phyloP scores from a whole-genome alignment of 2,329 filamentous ascomycete genomes.

The Colletotrichum magnum region DNA sequence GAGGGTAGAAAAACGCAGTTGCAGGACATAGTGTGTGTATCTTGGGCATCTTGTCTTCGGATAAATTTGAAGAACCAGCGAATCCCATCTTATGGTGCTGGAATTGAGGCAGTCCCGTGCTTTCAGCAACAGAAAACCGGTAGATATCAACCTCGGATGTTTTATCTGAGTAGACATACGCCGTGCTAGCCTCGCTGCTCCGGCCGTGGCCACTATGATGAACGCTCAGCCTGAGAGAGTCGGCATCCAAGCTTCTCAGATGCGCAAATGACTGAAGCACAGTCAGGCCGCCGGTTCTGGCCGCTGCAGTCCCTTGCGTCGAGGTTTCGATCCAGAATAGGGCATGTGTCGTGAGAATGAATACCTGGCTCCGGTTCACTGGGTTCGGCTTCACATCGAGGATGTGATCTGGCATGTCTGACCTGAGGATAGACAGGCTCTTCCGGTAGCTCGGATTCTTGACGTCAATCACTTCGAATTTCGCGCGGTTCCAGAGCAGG shows the following conservation, averaged over 20 bases:
- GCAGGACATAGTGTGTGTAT: slow-evolving; percentile 34
- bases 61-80: not conserved
- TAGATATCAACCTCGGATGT: slow-evolving; percentile 52
- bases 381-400: slow-evolving; percentile 69
- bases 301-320: slow-evolving; percentile 26
- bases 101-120: slow-evolving; percentile 51
- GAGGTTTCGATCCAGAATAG: slow-evolving; percentile 64
- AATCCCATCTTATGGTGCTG: slow-evolving; percentile 51
- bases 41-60: slow-evolving; percentile 1
- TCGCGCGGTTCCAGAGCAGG: slow-evolving; percentile 54
- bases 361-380: slow-evolving; percentile 62
- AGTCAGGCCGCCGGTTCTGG: slow-evolving; percentile 39
- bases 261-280: slow-evolving; percentile 62
- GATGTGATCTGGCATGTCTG: slow-evolving; percentile 57
- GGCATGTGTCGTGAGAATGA: slow-evolving; percentile 70
- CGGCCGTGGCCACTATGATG: slow-evolving; percentile 43
- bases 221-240: slow-evolving; percentile 56
- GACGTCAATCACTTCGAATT: slow-evolving; percentile 54
- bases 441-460: slow-evolving; percentile 46
- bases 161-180: slow-evolving; percentile 52
- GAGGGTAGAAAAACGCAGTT: slow-evolving; percentile 18
- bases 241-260: slow-evolving; percentile 55
- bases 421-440: slow-evolving; percentile 46
- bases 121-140: slow-evolving; percentile 49
- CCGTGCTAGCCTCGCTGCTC: slow-evolving; percentile 44